Evolutionary conservation across 1,284 basidiomycete genomes (phyloP), one percentile per base, ranked within the genome.

Genomic region (Ustilago cynodontis): DNA sequence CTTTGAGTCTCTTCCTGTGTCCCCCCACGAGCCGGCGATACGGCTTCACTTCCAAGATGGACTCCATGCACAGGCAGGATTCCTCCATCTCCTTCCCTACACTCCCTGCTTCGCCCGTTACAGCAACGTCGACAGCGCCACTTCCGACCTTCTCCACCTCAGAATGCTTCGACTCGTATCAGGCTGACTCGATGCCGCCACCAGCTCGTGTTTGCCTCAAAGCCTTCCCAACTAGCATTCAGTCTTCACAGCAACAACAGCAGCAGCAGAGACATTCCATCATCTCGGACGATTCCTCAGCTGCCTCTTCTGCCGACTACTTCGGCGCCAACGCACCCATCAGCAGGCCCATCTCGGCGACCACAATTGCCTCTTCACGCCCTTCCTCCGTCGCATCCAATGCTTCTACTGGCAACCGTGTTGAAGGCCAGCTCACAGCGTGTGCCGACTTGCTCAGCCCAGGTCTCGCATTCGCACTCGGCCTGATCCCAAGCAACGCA

Each of bases 391-490:
- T 81, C 7, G 77, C 71, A 13, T 77, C 73, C 64, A 79, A 65
- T 26, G 57, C 74, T 26, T 79, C 77, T 5, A 59, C 66, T 6
- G 51, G 56, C 29, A 77, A 71, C 47, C 63, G 70, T 11, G 66
- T 65, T 35, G 58, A 67, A n/a, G 69, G 65, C 20, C 78, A 80
- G 45, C 65, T 78, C 47, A 70, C 66, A 49, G 61, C 67, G 3
- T 76, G 66, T 41, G 69, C 79, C 24, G 68, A 71, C 29, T 49
- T 82, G 13, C 70, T 79, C 59, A 74, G 76, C 24, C 79, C 81
- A 20, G 68, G 75, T 14, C 67, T 82, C 1, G 81, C 78, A 39
- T 79, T 77, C 4, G 79, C 79, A 2, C 65, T 82, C 18, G 81
- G 79, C 14, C 78, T 81, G 13, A 22, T 71, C 2, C 65, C 68